A percentile compares a stretch with the other conserved stretches of the same genome.
These are phyloP conservation scores for Daldinia sp. DNA, from an alignment of 2,329 filamentous ascomycete genomes.

Conservation along the genomic window DNA sequence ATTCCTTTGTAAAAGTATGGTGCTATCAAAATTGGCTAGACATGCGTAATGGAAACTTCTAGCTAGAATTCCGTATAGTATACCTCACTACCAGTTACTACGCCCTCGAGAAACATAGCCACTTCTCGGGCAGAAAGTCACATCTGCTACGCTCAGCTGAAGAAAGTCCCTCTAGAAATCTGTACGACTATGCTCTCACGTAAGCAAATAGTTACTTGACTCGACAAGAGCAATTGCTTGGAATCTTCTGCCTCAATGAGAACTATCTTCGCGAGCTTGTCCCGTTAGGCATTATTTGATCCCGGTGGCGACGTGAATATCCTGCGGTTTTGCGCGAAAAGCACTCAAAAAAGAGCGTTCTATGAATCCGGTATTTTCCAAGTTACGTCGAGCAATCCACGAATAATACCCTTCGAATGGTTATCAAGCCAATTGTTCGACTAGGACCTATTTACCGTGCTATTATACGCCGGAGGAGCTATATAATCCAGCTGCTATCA, in stretches of 20 bases:
- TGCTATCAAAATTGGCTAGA: no score
- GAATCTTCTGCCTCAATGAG: background rate
- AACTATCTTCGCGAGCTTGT: background rate
- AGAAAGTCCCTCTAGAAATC: background rate
- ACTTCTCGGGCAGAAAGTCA: background rate
- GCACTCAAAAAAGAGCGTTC: background rate
- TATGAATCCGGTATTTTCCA: background rate
- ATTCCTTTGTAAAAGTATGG: background rate
- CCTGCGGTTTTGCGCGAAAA: background rate
- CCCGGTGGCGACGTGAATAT: background rate
- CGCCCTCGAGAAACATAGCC: background rate
- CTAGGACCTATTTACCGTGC: background rate
- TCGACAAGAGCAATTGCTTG: background rate
- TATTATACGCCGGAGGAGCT: background rate
- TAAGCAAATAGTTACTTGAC: background rate
- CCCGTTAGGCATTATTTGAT: background rate
- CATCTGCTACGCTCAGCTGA: background rate
- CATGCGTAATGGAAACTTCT: no score
- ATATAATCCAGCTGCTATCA: background rate
- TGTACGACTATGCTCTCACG: background rate
- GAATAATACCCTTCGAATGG: background rate
- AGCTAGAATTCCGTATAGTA: background rate
- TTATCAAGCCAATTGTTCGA: background rate
- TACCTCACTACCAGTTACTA: background rate
- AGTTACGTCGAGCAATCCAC: background rate